Evolutionary conservation across 192 early-diverging fungal species (phyloP), one percentile per base, ranked within the genome.

Genomic region (Allomyces macrogynus): DNA sequence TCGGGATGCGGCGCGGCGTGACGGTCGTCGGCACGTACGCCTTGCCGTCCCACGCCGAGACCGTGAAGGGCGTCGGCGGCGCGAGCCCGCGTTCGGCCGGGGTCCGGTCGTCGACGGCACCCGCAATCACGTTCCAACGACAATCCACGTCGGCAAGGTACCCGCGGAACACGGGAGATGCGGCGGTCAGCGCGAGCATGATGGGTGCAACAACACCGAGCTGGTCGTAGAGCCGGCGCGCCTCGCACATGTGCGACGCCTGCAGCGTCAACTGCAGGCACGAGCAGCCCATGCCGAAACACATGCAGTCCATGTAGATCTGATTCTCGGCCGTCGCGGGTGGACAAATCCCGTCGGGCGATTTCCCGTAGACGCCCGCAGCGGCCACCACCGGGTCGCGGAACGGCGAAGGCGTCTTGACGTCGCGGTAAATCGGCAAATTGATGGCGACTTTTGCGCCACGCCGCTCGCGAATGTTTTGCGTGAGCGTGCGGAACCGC

Each of bases 291-390:
- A 97, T 97, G 27, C 95, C 93, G 80, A 99, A 97, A 65, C 88
- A 88, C 95, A 99, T 99, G 22, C 87, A 84, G 67, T 97, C 95
- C 88, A 99, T 89, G 75, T 96, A 99, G 26, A 99, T 92, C 74
- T 95, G 92, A 65, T 91, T 86, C 32, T 40, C 32, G 32, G 32
- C 32, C 32, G 32, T 40, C 32, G 32, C 32, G 32, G 32, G 32
- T 7, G 32, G 32, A 8, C 32, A 40, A 40, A 40, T 40, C 4
- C 32, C 32, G 32, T 40, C 32, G 32, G 32, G 32, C 32, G 32
- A 40, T 8, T 40, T 40, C 4, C 7, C 32, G 32, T 40, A 40
- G 7, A 40, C 32, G 5, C 32, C 32, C 5, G 32, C 32, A 40
- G 32, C 32, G 7, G 32, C 32, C 4, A 40, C 32, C 4, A 40